Percentiles rank a stretch among this genome's conserved stretches.
Conservation (phyloP, 768 basidiomycete species). For the Pleurotus giganteus region DNA sequence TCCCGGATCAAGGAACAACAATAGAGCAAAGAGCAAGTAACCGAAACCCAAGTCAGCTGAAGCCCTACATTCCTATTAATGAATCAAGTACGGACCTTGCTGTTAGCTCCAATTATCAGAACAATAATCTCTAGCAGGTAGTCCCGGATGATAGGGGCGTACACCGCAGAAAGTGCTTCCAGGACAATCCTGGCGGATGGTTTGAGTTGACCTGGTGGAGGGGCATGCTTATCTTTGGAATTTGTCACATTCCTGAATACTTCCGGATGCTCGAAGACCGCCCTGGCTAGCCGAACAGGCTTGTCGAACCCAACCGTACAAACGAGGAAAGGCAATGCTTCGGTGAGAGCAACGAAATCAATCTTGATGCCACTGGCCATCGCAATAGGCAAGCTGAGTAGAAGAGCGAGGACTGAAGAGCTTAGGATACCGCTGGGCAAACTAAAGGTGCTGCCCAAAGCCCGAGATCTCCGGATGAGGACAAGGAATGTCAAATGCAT, state of each 20-base stretch:
- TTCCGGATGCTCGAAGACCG: conserved; percentile 84
- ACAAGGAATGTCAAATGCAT: conserved; percentile 97
- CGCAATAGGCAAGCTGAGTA: conserved; percentile 79
- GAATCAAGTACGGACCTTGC: conserved; percentile 41
- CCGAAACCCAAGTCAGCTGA: not conserved
- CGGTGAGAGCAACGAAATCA: conserved; percentile 90
- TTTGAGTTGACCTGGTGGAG: conserved; percentile 46
- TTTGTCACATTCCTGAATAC: conserved; percentile 39
- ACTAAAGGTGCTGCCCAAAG: conserved; percentile 68
- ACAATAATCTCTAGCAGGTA: conserved; percentile 92
- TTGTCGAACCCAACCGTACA: conserved; percentile 99
- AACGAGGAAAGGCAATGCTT: conserved; percentile 96
- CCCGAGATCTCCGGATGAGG: conserved; percentile 83
- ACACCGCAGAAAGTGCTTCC: conserved; percentile 77
- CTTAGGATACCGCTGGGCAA: conserved; percentile 70
- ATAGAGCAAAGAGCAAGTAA: not conserved
- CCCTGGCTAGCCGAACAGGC: conserved; percentile 85
- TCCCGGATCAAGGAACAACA: not conserved
- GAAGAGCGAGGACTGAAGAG: conserved; percentile 78
- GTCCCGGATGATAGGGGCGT: conserved; percentile 85
- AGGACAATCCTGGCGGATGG: conserved; percentile 83
- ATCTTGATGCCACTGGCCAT: conserved; percentile 77
- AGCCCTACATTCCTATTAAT: not conserved
- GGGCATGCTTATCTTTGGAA: conserved; percentile 21
- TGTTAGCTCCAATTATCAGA: conserved; percentile 81